These are phyloP conservation scores for Symbiodinium pilosum DNA, from an alignment of 73 alveolate genomes.

Conservation along the genomic window DNA sequence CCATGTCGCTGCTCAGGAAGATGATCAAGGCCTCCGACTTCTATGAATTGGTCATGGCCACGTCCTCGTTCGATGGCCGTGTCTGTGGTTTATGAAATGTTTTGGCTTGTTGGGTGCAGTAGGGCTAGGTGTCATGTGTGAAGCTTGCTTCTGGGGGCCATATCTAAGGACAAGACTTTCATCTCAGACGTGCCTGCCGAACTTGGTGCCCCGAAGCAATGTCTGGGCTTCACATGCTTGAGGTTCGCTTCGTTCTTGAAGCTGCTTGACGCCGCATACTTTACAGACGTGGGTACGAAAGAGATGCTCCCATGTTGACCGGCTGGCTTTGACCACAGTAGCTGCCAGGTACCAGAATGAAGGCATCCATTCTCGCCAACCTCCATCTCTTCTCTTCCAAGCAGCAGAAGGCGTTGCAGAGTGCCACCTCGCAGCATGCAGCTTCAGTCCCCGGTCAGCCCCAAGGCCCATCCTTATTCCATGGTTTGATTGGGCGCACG, in stretches of 20 bases:
- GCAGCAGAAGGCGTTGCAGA: constrained; percentile 82
- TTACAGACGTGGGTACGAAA: too few relatives aligned
- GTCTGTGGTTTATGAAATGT: neutral
- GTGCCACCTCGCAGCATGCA: constrained; percentile 1
- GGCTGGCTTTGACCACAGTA: neutral
- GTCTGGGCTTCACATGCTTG: neutral
- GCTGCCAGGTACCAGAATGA: constrained; percentile 47
- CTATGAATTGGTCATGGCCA: constrained; percentile 75
- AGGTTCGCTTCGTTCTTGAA: neutral
- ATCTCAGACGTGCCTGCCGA: constrained; percentile 80
- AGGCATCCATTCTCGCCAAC: constrained; percentile 77
- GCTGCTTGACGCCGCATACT: too few relatives aligned
- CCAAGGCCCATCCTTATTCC: too few relatives aligned
- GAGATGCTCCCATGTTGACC: too few relatives aligned
- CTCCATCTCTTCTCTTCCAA: constrained; percentile 93
- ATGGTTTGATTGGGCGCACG: too few relatives aligned
- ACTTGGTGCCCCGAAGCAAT: constrained; percentile 6
- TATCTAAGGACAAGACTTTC: constrained; percentile 72
- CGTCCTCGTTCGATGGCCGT: neutral
- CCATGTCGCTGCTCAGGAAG: constrained; percentile 79
- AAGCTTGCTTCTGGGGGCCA: neutral
- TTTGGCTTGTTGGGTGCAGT: neutral
- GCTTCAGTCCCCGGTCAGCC: too few relatives aligned
- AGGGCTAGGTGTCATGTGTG: neutral
- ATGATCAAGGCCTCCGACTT: constrained; percentile 69